Evolutionary conservation across 129 eudicot genomes (phyloP), one percentile per base, ranked within the genome.

Genomic region (Arctium minus): DNA sequence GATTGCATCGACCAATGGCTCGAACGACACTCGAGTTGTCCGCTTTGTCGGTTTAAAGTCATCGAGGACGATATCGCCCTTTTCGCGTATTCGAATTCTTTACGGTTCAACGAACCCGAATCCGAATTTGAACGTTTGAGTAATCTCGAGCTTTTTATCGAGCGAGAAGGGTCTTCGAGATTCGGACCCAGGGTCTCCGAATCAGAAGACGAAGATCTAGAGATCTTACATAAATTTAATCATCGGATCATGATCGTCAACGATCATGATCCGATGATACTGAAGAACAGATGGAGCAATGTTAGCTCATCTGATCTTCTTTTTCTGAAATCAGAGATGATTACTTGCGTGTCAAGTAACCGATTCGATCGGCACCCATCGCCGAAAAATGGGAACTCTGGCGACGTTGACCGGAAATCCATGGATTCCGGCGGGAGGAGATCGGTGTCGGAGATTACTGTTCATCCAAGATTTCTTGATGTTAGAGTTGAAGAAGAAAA

Each of bases 211-310:
- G 29, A 30, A n/a, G 75, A 73, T 30, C 75, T 80, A 1, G 82
- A 82, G 10, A 67, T 29, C 70, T 33, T 89, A 35, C 94, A 91
- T 18, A 89, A 86, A 72, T 86, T 81, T 76, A 92, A 94, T 77
- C 98, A 94, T 81, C 90, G 79, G 86, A 90, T 94, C 77, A 79
- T 86, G 69, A 71, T 94, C 0, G 86, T 86, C n/a, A 89, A 88
- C 80, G 91, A 79, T 36, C 39, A 84, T 73, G 87, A 84, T 84
- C 87, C 76, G 29, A 80, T 73, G 80, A 88, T 85, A 44, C 10
- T 91, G 53, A 92, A 91, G 86, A 88, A 86, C 65, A 84, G 98
- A 53, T 94, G 98, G 98, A 94, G 98, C 88, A 90, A 79, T 78
- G 88, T 94, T 4, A 92, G 89, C 69, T 91, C 97, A 39, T 92